A percentile compares a stretch with the other conserved stretches of the same genome.
Conservation (phyloP, 2,329 filamentous ascomycete species). For the Coniochaeta sp. region DNA sequence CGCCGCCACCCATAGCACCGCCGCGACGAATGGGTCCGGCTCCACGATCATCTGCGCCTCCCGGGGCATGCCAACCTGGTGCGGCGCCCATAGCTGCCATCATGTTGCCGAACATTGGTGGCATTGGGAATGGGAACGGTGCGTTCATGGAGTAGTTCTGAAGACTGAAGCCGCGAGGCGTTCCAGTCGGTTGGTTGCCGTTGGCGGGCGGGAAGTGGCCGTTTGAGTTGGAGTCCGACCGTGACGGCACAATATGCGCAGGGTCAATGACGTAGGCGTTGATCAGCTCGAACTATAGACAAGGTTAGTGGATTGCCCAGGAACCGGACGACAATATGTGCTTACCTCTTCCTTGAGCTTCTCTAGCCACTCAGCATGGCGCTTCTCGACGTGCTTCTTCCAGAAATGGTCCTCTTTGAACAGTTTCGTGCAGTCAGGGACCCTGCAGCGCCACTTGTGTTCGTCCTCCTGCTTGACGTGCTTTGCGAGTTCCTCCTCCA, state of each 20-base stretch:
- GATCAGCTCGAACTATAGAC: conserved; percentile 70
- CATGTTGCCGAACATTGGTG: conserved; percentile 38
- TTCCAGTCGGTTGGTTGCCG: conserved; percentile 69
- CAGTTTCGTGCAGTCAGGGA: conserved; percentile 89
- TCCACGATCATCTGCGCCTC: conserved; percentile 43
- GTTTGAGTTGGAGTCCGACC: conserved; percentile 90
- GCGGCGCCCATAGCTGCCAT: conserved; percentile 39
- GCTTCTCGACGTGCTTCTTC: conserved; percentile 96
- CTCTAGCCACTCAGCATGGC: conserved; percentile 82
- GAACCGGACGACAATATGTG: conserved; percentile 10
- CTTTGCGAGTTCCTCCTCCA: conserved; percentile 79
- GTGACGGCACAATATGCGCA: conserved; percentile 85
- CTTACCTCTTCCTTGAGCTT: conserved; percentile 75
- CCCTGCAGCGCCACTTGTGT: conserved; percentile 93
- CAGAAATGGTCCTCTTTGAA: conserved; percentile 98
- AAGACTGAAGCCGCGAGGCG: conserved; percentile 86
- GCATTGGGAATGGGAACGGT: conserved; percentile 44
- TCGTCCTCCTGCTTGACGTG: conserved; percentile 97
- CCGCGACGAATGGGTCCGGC: conserved; percentile 63
- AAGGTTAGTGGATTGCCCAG: not conserved
- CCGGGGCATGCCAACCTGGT: conserved; percentile 40
- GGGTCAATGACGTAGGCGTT: conserved; percentile 94
- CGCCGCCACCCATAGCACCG: conserved; percentile 37
- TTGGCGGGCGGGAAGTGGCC: conserved; percentile 84
- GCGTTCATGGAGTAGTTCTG: conserved; percentile 59